Conservation (phyloP, 345 rosid genomes). For the Crucihimalaya himalaica region DNA sequence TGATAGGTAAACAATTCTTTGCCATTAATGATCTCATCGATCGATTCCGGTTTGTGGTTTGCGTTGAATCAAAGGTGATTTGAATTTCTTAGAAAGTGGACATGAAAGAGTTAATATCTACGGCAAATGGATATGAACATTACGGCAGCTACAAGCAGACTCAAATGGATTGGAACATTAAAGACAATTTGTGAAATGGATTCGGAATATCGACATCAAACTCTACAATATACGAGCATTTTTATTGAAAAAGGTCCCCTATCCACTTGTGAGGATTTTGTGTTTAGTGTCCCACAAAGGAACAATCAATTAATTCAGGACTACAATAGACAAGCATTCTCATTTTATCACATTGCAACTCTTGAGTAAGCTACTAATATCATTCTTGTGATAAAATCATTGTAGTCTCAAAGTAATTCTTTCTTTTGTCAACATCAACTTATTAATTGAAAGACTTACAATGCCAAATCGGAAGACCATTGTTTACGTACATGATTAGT, state of each 20-base stretch:
- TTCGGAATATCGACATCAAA: slow-evolving; percentile 14
- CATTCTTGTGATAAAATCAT: neutral
- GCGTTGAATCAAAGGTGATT: neutral
- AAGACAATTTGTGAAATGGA: slow-evolving; percentile 9
- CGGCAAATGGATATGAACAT: neutral
- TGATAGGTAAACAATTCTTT: no score
- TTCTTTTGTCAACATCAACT: no score
- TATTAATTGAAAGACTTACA: no score
- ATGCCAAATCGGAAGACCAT: no score
- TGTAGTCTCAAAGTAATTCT: neutral
- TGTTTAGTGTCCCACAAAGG: slow-evolving; percentile 12
- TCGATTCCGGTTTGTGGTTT: neutral
- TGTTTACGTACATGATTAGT: no score
- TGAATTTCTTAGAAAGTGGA: neutral
- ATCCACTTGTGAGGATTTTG: slow-evolving; percentile 21
- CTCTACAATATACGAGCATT: neutral
- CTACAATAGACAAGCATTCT: neutral
- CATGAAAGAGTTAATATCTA: neutral
- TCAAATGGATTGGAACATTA: slow-evolving; percentile 17
- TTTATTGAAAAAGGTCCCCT: slow-evolving; percentile 15
- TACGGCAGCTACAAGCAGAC: neutral
- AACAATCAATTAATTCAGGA: slow-evolving; percentile 4
- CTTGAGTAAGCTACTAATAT: neutral
- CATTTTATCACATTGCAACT: neutral
- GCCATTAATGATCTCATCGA: neutral